phyloP scores from a whole-genome alignment of 495 filamentous ascomycete species.

The Penicillium antarcticum region DNA sequence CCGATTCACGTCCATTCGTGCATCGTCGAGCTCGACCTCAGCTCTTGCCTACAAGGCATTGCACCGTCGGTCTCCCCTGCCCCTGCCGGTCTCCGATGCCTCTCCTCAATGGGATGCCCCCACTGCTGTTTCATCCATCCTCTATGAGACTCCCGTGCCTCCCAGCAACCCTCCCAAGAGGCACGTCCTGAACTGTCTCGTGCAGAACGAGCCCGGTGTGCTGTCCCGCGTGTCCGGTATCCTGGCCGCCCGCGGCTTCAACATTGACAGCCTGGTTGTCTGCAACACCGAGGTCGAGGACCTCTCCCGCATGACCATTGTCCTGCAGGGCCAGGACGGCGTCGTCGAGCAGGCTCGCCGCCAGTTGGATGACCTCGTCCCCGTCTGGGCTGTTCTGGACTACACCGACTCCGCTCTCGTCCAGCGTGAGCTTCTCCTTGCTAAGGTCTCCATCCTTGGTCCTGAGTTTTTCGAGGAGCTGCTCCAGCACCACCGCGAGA shows the following conservation, averaged over 20 bases:
- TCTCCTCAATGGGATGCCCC: constrained; percentile 88
- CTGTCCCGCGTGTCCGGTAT: constrained; percentile 95
- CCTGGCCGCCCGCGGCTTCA: constrained; percentile 93
- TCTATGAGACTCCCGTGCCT: constrained; percentile 93
- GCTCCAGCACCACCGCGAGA: constrained; percentile 85
- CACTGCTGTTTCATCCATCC: constrained; percentile 93
- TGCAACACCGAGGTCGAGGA: constrained; percentile 98
- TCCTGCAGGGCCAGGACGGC: constrained; percentile 90
- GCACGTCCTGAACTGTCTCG: constrained; percentile 95
- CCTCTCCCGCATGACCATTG: constrained; percentile 96
- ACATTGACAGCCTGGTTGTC: constrained; percentile 96
- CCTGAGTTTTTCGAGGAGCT: constrained; percentile 98
- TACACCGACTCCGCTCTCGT: constrained; percentile 93
- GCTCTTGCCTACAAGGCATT: constrained; percentile 97
- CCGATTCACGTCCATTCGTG: constrained; percentile 33
- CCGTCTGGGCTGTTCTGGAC: constrained; percentile 97
- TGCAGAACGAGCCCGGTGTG: constrained; percentile 98
- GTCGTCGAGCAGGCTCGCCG: constrained; percentile 96
- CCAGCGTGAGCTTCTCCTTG: constrained; percentile 92
- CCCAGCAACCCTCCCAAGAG: constrained; percentile 83
- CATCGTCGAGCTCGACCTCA: constrained; percentile 68
- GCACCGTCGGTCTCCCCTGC: constrained; percentile 78
- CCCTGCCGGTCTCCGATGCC: constrained; percentile 71
- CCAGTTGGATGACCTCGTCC: constrained; percentile 93
- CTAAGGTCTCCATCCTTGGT: constrained; percentile 91